phyloP scores from a whole-genome alignment of 176 grass and related monocot species.

The Phyllostachys edulis region DNA sequence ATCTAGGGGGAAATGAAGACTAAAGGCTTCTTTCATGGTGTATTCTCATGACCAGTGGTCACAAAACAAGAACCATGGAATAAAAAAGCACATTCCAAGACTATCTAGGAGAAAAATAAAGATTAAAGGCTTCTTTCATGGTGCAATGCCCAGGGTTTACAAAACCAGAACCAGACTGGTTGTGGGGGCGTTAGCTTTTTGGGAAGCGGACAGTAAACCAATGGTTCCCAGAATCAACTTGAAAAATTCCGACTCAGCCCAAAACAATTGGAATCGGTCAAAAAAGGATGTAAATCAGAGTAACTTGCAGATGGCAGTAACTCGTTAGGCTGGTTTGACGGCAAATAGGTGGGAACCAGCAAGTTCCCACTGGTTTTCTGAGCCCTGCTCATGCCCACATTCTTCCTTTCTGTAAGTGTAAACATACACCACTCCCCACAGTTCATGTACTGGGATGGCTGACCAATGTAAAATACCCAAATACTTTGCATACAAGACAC shows the following conservation, averaged over 20 bases:
- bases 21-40: slow-evolving; percentile 12
- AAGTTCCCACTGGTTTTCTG: slow-evolving; percentile 6
- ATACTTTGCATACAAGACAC: slow-evolving; percentile 20
- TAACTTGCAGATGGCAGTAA: neutral
- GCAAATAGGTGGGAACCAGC: neutral
- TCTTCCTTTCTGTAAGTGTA: neutral
- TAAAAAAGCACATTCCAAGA: neutral
- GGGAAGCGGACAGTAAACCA: neutral
- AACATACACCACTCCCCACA: neutral
- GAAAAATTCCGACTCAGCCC: neutral
- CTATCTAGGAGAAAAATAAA: neutral
- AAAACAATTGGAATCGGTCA: neutral
- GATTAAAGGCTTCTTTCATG: slow-evolving; percentile 2
- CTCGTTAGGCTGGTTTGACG: neutral
- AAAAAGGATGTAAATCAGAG: neutral
- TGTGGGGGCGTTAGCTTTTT: neutral
- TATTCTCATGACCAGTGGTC: neutral
- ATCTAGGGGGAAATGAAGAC: neutral
- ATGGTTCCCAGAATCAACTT: neutral
- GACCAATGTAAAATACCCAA: slow-evolving; percentile 2
- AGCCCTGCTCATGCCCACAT: neutral
- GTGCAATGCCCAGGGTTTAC: neutral
- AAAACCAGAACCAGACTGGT: slow-evolving; percentile 22
- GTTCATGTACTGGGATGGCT: neutral
- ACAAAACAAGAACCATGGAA: slow-evolving; percentile 14